A percentile compares a stretch with the other conserved stretches of the same genome.
Evolutionary conservation across 1,139 yeast species (phyloP).

Genomic region (Scheffersomyces titani): DNA sequence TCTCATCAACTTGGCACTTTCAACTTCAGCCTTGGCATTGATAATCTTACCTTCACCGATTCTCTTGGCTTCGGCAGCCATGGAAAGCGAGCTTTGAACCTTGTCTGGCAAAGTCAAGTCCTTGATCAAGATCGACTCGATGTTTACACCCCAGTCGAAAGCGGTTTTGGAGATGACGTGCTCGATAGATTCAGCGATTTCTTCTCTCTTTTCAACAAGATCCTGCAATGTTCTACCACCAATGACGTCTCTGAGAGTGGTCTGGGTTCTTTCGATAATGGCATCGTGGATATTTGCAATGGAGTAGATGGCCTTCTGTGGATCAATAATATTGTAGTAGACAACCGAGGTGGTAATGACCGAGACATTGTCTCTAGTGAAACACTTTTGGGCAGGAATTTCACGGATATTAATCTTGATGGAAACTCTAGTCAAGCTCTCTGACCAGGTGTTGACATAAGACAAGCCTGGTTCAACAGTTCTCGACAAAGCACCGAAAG

Average conservation of each 20-base stretch:
- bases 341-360: slow-evolving; percentile 65
- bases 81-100: slow-evolving; percentile 64
- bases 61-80: slow-evolving; percentile 77
- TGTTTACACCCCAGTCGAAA: slow-evolving; percentile 69
- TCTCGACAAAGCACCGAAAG: slow-evolving; percentile 67
- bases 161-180: slow-evolving; percentile 66
- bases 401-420: slow-evolving; percentile 64
- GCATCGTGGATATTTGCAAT: slow-evolving; percentile 59
- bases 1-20: slow-evolving; percentile 75
- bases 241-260: slow-evolving; percentile 72
- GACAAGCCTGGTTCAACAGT: slow-evolving; percentile 72
- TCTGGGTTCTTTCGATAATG: slow-evolving; percentile 71
- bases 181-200: slow-evolving; percentile 67
- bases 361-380: slow-evolving; percentile 71
- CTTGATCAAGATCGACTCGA: slow-evolving; percentile 70
- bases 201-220: slow-evolving; percentile 74
- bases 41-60: slow-evolving; percentile 79
- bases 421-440: slow-evolving; percentile 52
- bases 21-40: slow-evolving; percentile 76
- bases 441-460: slow-evolving; percentile 66
- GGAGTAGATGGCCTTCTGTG: slow-evolving; percentile 66
- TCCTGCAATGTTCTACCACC: slow-evolving; percentile 71
- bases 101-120: slow-evolving; percentile 60
- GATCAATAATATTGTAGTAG: slow-evolving; percentile 67
- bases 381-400: slow-evolving; percentile 66